Base-by-base conservation (phyloP, 2,329 filamentous ascomycete genomes). In the Scedosporium apiospermum region DNA sequence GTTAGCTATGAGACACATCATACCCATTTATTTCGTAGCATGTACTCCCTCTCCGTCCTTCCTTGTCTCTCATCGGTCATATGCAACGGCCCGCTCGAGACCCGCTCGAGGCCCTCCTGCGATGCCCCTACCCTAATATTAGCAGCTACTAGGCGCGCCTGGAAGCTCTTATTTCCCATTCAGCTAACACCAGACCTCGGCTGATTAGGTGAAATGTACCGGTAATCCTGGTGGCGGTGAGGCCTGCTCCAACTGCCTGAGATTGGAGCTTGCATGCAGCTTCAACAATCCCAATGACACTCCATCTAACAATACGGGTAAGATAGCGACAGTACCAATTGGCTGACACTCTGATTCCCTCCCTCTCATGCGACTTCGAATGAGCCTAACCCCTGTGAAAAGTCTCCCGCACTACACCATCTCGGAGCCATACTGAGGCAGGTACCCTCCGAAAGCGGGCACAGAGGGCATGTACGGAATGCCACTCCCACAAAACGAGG, bases 401-500 rank as follows among this genome's bases (percentile, higher is more conserved):
- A 65, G 62, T 27, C 1, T 23, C 57, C 26, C 70, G 76, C 63
- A 76, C 75, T 34, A 74, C 71, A 6, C 76, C 76, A 9, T 76
- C 75, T 1, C 71, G 72, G 23, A 76, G 72, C 61, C 74, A 74
- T 62, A 78, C 76, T 14, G 76, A 78, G 65, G 76, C 76, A 6
- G 76, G 76, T 6, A 77, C 75, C 5, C 60, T 74, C 34, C 70
- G 76, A 26, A 77, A 76, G 62, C 72, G 76, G 42, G 76, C 76
- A 3, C 76, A 77, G 62, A 67, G 75, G 59, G 76, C 76, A n/a
- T 78, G 76, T 65, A 71, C 69, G 26, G 71, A 76, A 60, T 78
- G 76, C 38, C 76, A 77, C 64, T 63, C 70, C 3, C 75, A 77
- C 66, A 78, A 78, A 66, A 77, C 75, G 1, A 77, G 76, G 64